Conservation (phyloP, 768 basidiomycete species). For the Boletus subcaerulescens region DNA sequence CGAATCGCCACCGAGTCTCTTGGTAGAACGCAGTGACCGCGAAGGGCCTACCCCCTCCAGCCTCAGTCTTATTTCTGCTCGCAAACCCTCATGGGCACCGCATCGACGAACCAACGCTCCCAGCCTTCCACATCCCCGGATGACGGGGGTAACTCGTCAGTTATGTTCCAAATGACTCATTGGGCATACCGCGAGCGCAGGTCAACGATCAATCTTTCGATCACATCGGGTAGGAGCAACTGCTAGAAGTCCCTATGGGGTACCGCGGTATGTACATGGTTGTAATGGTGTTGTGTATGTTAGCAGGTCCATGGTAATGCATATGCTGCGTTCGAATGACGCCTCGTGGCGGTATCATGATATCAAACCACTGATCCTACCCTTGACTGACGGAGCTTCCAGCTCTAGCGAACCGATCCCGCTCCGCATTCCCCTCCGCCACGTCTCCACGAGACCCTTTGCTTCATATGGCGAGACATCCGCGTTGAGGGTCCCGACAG, state of each 20-base stretch:
- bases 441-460: conserved; percentile 56
- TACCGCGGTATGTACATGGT: no score
- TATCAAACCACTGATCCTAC: conserved; percentile 30
- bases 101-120: conserved; percentile 6
- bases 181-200: no score
- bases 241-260: no score
- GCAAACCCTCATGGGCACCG: conserved; percentile 31
- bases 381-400: conserved; percentile 25
- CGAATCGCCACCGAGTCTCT: conserved; percentile 17
- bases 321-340: no score
- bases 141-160: conserved; percentile 59
- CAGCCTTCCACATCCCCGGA: conserved; percentile 38
- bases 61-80: conserved; percentile 33
- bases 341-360: neutral
- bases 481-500: conserved; percentile 67
- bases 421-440: conserved; percentile 38
- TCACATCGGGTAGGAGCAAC: no score
- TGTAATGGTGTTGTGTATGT: no score
- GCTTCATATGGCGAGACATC: conserved; percentile 67
- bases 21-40: conserved; percentile 17
- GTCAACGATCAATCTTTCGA: no score
- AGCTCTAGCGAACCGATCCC: conserved; percentile 30
- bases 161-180: no score
- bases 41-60: conserved; percentile 28
- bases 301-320: no score